Percentiles rank a stretch among this genome's conserved stretches.
Evolutionary conservation across 75 land plant genomes (phyloP).

Genomic region (Pinus tabuliformis): DNA sequence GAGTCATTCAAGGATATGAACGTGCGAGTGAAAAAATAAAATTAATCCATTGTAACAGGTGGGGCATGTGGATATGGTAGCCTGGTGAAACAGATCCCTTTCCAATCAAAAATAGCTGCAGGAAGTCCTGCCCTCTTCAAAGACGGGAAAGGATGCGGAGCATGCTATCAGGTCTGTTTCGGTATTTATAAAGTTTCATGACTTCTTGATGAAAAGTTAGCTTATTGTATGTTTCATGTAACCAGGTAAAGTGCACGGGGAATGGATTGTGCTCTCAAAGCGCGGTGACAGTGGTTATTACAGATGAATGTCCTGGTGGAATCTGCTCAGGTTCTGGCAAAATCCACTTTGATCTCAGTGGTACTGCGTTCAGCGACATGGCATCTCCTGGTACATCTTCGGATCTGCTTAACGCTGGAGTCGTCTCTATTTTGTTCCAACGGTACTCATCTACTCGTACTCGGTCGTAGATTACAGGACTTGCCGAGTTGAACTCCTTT

Average conservation of each 20-base stretch:
- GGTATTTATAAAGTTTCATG: background rate
- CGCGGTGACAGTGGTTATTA: conserved; percentile 61
- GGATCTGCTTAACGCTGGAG: background rate
- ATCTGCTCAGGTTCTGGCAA: conserved; percentile 19
- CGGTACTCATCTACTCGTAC: background rate
- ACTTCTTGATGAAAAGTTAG: too few relatives aligned
- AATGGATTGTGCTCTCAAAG: conserved; percentile 37
- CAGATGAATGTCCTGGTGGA: conserved; percentile 72
- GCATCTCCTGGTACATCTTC: background rate
- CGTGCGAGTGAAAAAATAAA: too few relatives aligned
- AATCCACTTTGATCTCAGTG: conserved; percentile 64
- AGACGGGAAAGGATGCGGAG: conserved; percentile 74
- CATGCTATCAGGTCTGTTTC: conserved; percentile 60
- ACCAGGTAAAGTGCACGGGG: conserved; percentile 47
- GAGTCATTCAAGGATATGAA: too few relatives aligned
- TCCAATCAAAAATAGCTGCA: conserved; percentile 46
- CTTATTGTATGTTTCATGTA: too few relatives aligned
- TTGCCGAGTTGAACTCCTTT: background rate
- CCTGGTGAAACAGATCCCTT: conserved; percentile 48
- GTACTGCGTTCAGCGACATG: conserved; percentile 42
- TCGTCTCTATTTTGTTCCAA: background rate
- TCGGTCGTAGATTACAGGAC: background rate
- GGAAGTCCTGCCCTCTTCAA: conserved; percentile 55
- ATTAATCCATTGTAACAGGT: conserved; percentile 24
- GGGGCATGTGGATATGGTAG: conserved; percentile 79